These are phyloP conservation scores for Penicillium sp. DNA, from an alignment of 2,329 filamentous ascomycete genomes.

Conservation along the genomic window DNA sequence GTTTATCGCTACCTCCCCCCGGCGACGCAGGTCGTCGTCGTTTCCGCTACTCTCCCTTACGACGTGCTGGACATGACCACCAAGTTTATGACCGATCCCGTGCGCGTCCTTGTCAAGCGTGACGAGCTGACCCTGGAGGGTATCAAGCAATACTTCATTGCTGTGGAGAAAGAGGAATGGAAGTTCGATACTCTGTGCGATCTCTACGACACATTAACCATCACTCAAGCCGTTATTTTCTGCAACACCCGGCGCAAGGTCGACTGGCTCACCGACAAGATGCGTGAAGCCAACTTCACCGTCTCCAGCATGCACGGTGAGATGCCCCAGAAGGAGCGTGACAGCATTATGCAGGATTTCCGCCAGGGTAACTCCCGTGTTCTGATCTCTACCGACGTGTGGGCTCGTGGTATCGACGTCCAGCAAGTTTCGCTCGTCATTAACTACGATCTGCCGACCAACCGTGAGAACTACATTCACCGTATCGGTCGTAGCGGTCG, in stretches of 20 bases:
- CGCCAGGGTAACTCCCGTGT: conserved; percentile 98
- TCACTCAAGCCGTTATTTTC: conserved; percentile 99
- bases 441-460: conserved; percentile 99
- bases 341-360: conserved; percentile 99
- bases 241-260: conserved; percentile 99
- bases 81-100: conserved; percentile 99
- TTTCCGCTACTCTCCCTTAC: conserved; percentile 98
- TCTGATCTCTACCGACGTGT: conserved; percentile 94
- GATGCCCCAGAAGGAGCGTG: conserved; percentile 97
- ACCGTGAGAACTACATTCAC: conserved; percentile 99
- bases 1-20: conserved; percentile 99
- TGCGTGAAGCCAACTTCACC: conserved; percentile 97
- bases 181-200: conserved; percentile 99
- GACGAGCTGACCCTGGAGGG: conserved; percentile 98
- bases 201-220: conserved; percentile 98
- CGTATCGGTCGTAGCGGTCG: conserved; percentile 99
- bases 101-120: conserved; percentile 99
- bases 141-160: conserved; percentile 99
- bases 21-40: conserved; percentile 96
- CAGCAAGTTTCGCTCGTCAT: conserved; percentile 99
- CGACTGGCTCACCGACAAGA: conserved; percentile 99
- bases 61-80: conserved; percentile 99
- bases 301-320: conserved; percentile 99
- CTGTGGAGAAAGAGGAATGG: conserved; percentile 99
- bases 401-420: conserved; percentile 99